Evolutionary conservation across 495 filamentous ascomycete genomes (phyloP), one percentile per base, ranked within the genome.

Genomic region (Choiromyces venosus): DNA sequence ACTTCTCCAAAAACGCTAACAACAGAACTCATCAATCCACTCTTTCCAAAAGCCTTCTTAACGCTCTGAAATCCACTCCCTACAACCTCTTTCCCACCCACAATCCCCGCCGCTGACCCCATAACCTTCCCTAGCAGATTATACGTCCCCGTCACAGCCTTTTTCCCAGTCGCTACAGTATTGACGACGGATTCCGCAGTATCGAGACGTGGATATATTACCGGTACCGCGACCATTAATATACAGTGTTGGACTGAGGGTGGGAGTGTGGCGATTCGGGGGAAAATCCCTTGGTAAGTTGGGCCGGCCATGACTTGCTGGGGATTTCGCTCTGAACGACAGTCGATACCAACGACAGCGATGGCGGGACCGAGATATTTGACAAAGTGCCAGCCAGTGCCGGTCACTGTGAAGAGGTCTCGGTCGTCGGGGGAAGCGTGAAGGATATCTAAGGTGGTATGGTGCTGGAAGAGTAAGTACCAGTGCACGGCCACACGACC

Each of bases 381-480:
- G 84, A 99, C 87, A 80, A 97, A 98, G 82, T 99, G 95, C 95
- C 95, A 99, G 21, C 95, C 95, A 1, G 92, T 90, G 12, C 95
- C 96, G 0, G 95, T 99, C 70, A 99, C 92, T 2, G 95, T 99
- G 86, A 99, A 99, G 37, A 98, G 87, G 78, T 99, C 95, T 36
- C 88, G 86, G 73, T 98, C 96, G 67, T 91, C 91, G 78, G 86
- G 89, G 70, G 94, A 89, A 75, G 93, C 93, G 39, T 94, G 90
- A 25, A 99, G 88, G 39, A 98, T 91, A 78, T 98, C 96, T 25
- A 96, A 87, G 1, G 93, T 97, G 0, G 96, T 97, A 82, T 99
- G 95, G 81, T 99, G 95, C 79, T 99, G 95, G 85, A 99, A 99
- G 29, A 99, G 89, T n/a, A 99, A 87, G 80, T 97, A 99, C 93